phyloP scores from a whole-genome alignment of 768 basidiomycete species.

The Auricularia sp. region DNA sequence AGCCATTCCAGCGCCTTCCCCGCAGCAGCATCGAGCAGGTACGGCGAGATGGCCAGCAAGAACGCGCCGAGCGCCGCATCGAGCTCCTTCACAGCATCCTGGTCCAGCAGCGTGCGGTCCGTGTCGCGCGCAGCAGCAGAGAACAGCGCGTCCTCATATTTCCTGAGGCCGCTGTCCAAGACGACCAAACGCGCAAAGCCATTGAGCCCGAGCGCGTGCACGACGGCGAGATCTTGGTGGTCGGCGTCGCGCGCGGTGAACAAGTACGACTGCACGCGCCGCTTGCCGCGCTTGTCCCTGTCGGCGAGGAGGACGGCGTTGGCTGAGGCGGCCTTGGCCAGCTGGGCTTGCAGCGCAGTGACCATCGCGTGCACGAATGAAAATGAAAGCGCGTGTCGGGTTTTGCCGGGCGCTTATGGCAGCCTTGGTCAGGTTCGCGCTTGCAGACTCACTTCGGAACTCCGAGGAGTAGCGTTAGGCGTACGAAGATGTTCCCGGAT shows the following conservation, averaged over 20 bases:
- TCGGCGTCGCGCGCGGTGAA: slow-evolving; percentile 77
- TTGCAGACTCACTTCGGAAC: no score
- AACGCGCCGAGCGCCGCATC: slow-evolving; percentile 52
- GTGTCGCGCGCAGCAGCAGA: slow-evolving; percentile 62
- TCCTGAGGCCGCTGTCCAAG: slow-evolving; percentile 46
- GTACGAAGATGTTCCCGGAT: no score
- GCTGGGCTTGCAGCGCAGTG: slow-evolving; percentile 72
- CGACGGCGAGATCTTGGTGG: slow-evolving; percentile 77
- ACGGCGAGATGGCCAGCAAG: slow-evolving; percentile 63
- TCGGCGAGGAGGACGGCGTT: slow-evolving; percentile 67
- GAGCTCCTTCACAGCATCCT: slow-evolving; percentile 53
- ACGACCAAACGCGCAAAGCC: slow-evolving; percentile 63
- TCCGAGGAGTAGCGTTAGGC: no score
- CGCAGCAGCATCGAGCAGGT: slow-evolving; percentile 70
- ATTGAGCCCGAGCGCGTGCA: slow-evolving; percentile 71
- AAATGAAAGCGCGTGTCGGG: not conserved
- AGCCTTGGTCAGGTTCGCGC: no score
- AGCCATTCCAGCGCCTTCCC: slow-evolving; percentile 91
- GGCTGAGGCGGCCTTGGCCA: slow-evolving; percentile 68
- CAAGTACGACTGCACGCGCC: slow-evolving; percentile 67
- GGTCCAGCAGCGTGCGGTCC: slow-evolving; percentile 69
- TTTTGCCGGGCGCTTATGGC: no score
- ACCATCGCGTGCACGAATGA: slow-evolving; percentile 28
- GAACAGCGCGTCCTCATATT: slow-evolving; percentile 66
- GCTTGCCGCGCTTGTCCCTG: slow-evolving; percentile 45